Evolutionary conservation across 169 alveolate genomes (phyloP), one percentile per base, ranked within the genome.

Genomic region (Babesia ovata): DNA sequence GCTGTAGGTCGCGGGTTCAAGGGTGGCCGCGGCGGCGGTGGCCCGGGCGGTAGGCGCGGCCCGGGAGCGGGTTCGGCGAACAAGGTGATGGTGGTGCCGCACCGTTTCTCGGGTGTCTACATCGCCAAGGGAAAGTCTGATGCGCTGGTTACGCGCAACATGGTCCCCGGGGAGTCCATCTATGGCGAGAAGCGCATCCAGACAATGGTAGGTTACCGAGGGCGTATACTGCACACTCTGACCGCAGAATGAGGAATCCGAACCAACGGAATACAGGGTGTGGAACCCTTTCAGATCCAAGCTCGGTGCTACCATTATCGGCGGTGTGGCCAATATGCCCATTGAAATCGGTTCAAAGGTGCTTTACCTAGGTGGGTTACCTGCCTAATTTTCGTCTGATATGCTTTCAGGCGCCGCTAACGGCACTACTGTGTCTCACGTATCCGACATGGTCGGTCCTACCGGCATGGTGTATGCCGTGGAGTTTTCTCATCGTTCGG

Each of bases 271-370:
- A 90, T 98, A 98, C 85, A 93, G 99, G 62, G 97, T 97, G 62
- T 98, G 99, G 99, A 97, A 98, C 83, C 99, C 99, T 0, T 97
- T 96, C 91, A 93, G 99, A 66, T 98, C 99, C 4, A 98, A 98
- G 95, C 87, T 98, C 52, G 99, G 99, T 22, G 99, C 99, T 16
- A 95, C 99, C 39, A 94, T 98, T 57, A 95, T 96, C 73, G 99
- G 99, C 42, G 99, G 99, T 44, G 97, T 98, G 53, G 97, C 95
- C 22, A 93, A 97, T 72, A 96, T 97, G 96, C 98, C 96, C 52
- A 97, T 98, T 58, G 95, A 94, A 79, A 98, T 99, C 12, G 99
- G 99, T 39, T 77, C 97, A 48, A 96, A 97, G 91, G 99, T 98
- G 24, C 92, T 98, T 65, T 98, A 97, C 86, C 83, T 98, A 70